Evolutionary conservation across 2,329 filamentous ascomycete genomes (phyloP).

Genomic region (Aspergillus fischeri): DNA sequence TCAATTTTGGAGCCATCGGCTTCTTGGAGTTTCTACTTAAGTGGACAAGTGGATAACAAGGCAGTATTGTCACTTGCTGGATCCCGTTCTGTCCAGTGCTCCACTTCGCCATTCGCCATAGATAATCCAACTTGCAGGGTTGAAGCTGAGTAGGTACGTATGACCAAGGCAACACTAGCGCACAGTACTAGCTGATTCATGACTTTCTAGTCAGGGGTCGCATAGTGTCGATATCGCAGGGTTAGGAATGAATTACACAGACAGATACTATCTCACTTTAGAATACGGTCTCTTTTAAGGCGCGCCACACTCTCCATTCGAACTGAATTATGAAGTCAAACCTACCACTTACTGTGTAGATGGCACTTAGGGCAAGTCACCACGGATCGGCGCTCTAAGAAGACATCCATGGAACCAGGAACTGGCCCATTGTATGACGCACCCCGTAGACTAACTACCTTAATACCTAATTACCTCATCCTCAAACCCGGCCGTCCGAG

Average conservation of each 20-base stretch:
- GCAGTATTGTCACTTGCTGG: neutral
- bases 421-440: too few relatives aligned
- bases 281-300: too few relatives aligned
- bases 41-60: neutral
- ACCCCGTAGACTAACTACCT: too few relatives aligned
- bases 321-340: too few relatives aligned
- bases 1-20: neutral
- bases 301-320: too few relatives aligned
- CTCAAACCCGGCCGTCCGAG: too few relatives aligned
- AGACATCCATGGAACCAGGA: too few relatives aligned
- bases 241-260: neutral
- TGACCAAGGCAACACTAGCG: neutral
- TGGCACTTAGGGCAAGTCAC: neutral
- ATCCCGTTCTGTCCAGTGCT: neutral
- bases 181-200: neutral
- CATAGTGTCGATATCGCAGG: neutral
- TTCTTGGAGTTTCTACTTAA: neutral
- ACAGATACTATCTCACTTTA: neutral
- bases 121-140: neutral
- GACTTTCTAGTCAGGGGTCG: neutral
- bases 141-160: neutral
- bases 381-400: neutral
- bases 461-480: too few relatives aligned
- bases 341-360: too few relatives aligned
- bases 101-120: neutral